Percentiles rank a stretch among this genome's conserved stretches.
Conservation (phyloP, 345 rosid species). For the Conringia planisiliqua region DNA sequence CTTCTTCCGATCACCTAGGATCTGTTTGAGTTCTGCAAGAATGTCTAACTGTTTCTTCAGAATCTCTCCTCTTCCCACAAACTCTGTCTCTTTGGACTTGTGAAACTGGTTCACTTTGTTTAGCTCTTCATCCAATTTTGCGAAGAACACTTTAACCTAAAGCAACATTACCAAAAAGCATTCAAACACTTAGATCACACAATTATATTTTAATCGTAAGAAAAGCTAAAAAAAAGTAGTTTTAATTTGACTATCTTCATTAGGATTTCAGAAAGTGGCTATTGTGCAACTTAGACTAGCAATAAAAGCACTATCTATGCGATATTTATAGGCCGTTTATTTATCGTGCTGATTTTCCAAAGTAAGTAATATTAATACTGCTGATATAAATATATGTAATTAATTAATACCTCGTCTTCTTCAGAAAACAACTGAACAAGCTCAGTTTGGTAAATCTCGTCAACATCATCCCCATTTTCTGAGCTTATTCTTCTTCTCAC, state of each 20-base stretch:
- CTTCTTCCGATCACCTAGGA: constrained; percentile 50
- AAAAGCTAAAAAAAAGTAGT: background rate
- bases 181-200: background rate
- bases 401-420: constrained; percentile 81
- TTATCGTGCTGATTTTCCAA: constrained; percentile 1
- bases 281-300: constrained; percentile 12
- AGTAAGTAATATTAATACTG: too few species aligned
- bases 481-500: constrained; percentile 49
- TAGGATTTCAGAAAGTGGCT: constrained; percentile 4
- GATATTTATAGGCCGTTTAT: background rate
- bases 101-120: constrained; percentile 88
- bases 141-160: constrained; percentile 71
- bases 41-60: constrained; percentile 69
- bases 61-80: constrained; percentile 73
- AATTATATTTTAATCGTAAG: background rate
- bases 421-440: constrained; percentile 83
- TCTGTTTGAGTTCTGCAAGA: constrained; percentile 57
- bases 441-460: constrained; percentile 71
- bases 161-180: background rate
- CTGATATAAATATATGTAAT: too few species aligned
- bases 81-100: constrained; percentile 67
- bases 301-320: constrained; percentile 14
- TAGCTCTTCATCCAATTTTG: constrained; percentile 64
- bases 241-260: constrained; percentile 1
- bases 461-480: constrained; percentile 47